Conservation (phyloP, 1,284 basidiomycete species). For the Tylopilus sp. region DNA sequence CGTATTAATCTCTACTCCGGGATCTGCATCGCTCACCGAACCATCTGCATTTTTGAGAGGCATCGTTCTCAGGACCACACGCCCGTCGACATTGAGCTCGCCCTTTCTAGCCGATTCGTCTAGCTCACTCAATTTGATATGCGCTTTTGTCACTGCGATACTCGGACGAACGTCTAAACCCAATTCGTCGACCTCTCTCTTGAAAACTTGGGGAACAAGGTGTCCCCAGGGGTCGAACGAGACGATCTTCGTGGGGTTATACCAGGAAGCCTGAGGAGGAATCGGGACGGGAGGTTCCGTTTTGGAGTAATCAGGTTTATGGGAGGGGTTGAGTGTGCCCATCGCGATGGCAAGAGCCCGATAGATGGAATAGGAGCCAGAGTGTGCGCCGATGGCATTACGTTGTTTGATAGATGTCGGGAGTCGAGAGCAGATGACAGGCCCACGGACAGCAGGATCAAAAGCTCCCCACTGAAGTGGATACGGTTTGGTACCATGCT, state of each 20-base stretch:
- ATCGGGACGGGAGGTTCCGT: conserved; percentile 88
- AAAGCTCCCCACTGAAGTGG: conserved; percentile 80
- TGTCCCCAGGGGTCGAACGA: conserved; percentile 95
- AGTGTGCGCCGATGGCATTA: conserved; percentile 92
- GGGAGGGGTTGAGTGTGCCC: conserved; percentile 79
- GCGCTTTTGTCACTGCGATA: conserved; percentile 84
- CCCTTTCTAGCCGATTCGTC: conserved; percentile 78
- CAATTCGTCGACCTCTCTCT: conserved; percentile 55
- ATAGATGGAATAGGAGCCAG: conserved; percentile 92
- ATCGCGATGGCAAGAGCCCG: conserved; percentile 88
- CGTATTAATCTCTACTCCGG: conserved; percentile 83
- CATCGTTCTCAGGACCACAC: conserved; percentile 67
- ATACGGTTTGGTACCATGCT: conserved; percentile 71
- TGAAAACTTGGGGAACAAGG: conserved; percentile 77
- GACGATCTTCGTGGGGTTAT: conserved; percentile 79
- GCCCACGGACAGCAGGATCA: conserved; percentile 67
- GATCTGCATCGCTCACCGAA: conserved; percentile 52
- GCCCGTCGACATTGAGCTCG: conserved; percentile 75
- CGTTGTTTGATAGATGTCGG: conserved; percentile 81
- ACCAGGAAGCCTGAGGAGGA: conserved; percentile 80
- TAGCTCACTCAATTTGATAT: conserved; percentile 88
- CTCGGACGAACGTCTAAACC: conserved; percentile 82
- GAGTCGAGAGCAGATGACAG: conserved; percentile 86
- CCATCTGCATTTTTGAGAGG: conserved; percentile 62
- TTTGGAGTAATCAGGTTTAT: conserved; percentile 81